Conservation (phyloP, 2,329 filamentous ascomycete genomes). For the Fusarium praegraminearum region DNA sequence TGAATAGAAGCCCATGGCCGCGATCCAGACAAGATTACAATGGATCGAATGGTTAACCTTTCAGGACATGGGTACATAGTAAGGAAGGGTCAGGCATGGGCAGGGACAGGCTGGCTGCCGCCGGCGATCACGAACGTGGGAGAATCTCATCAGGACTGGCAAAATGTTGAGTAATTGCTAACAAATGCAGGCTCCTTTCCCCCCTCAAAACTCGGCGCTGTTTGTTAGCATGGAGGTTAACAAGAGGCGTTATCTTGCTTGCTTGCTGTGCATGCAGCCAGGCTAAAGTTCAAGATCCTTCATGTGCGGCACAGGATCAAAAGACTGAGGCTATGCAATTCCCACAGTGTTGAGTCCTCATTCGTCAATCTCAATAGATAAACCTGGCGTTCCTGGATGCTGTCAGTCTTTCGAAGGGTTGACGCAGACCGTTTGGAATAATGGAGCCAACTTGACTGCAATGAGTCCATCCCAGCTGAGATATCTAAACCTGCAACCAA, state of each 20-base stretch:
- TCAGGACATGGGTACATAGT: constrained; percentile 4
- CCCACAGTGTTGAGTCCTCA: neutral
- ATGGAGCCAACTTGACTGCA: constrained; percentile 6
- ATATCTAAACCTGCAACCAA: neutral
- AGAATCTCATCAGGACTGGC: constrained; percentile 9
- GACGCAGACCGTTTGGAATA: constrained; percentile 4
- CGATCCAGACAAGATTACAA: constrained; percentile 2
- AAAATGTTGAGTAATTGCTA: constrained; percentile 21
- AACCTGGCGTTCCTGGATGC: constrained; percentile 10
- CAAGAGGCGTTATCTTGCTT: constrained; percentile 18
- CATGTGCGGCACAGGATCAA: constrained; percentile 2
- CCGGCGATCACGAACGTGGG: constrained; percentile 17
- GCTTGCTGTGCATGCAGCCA: constrained; percentile 1
- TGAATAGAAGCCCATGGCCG: constrained; percentile 17
- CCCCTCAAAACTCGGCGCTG: constrained; percentile 10
- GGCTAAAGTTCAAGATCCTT: constrained; percentile 3
- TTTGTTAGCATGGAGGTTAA: constrained; percentile 28
- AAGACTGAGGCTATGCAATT: constrained; percentile 1
- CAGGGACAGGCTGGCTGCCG: constrained; percentile 11
- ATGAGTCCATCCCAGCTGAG: neutral
- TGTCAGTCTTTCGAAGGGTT: constrained; percentile 3
- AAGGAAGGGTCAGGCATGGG: constrained; percentile 3
- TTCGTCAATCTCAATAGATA: neutral
- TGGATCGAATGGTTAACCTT: constrained; percentile 5
- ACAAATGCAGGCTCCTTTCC: neutral